Evolutionary conservation across 768 basidiomycete species (phyloP).

Genomic region (Rhodotorula toruloides): DNA sequence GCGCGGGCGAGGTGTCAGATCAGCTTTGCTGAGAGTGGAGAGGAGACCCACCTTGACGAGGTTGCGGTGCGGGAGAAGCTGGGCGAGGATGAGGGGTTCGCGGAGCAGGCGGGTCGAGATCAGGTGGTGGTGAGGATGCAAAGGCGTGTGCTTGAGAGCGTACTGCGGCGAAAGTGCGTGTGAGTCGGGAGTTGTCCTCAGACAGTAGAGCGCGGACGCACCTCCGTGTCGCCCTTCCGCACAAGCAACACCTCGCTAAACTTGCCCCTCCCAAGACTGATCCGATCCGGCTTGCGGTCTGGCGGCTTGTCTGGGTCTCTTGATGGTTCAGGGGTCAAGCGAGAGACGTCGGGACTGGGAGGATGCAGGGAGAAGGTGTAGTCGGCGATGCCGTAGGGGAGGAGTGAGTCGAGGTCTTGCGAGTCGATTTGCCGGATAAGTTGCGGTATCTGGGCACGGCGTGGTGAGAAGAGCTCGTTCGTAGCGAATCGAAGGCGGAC

Average conservation of each 20-base stretch:
- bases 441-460: conserved; percentile 7
- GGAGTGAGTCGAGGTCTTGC: conserved; percentile 45
- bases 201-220: conserved; percentile 33
- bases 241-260: conserved; percentile 50
- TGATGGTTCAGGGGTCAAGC: neutral
- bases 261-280: conserved; percentile 48
- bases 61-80: conserved; percentile 50
- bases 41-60: conserved; percentile 44
- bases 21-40: neutral
- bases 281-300: neutral
- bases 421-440: conserved; percentile 22
- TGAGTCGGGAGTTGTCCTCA: neutral
- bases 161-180: conserved; percentile 40
- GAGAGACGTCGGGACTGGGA: conserved; percentile 11
- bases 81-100: conserved; percentile 50
- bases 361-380: conserved; percentile 47
- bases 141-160: conserved; percentile 51
- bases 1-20: neutral
- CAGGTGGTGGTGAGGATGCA: conserved; percentile 51
- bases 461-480: too few relatives aligned
- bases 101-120: conserved; percentile 50
- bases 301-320: neutral
- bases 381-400: conserved; percentile 46
- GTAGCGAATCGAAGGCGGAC: neutral
- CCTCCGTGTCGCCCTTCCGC: conserved; percentile 44